These are phyloP conservation scores for Yarrowia bubula DNA, from an alignment of 805 yeast genomes.

Conservation along the genomic window DNA sequence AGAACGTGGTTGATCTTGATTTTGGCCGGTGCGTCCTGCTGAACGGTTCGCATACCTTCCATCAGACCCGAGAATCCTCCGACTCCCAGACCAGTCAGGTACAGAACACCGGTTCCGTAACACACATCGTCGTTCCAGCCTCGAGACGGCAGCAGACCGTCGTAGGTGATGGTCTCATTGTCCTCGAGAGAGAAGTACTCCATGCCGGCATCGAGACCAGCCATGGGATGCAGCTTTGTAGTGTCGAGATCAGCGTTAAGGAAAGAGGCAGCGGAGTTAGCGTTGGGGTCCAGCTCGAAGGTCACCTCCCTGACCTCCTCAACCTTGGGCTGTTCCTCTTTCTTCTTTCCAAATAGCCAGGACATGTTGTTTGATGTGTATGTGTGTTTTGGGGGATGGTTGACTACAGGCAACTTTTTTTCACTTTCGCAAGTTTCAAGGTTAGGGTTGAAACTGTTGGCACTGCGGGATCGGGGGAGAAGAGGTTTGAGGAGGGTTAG, in stretches of 20 bases:
- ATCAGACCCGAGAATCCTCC: slow-evolving; percentile 89
- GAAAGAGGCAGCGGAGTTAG: slow-evolving; percentile 60
- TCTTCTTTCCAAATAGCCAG: slow-evolving; percentile 35
- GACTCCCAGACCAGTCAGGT: slow-evolving; percentile 72
- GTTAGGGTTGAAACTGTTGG: slow-evolving; percentile 2
- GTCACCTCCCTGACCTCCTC: slow-evolving; percentile 33
- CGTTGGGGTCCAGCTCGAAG: slow-evolving; percentile 65
- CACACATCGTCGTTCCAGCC: slow-evolving; percentile 97
- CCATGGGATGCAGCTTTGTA: slow-evolving; percentile 80
- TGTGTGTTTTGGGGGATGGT: slow-evolving; percentile 10
- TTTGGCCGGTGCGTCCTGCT: slow-evolving; percentile 72
- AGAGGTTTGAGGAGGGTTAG: not conserved
- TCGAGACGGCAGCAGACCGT: slow-evolving; percentile 90
- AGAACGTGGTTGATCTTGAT: slow-evolving; percentile 84
- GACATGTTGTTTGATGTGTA: slow-evolving; percentile 30
- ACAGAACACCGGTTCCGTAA: slow-evolving; percentile 96
- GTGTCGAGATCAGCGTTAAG: slow-evolving; percentile 65
- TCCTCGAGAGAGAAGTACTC: slow-evolving; percentile 89
- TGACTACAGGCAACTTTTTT: slow-evolving; percentile 3
- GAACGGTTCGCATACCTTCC: slow-evolving; percentile 80
- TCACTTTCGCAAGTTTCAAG: slow-evolving; percentile 26
- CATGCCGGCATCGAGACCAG: slow-evolving; percentile 84
- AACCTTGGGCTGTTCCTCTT: slow-evolving; percentile 30
- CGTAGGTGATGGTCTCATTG: slow-evolving; percentile 70
- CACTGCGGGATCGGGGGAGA: not conserved